Base-by-base conservation (phyloP, 1,284 basidiomycete species). In the Omphalotus olearius region DNA sequence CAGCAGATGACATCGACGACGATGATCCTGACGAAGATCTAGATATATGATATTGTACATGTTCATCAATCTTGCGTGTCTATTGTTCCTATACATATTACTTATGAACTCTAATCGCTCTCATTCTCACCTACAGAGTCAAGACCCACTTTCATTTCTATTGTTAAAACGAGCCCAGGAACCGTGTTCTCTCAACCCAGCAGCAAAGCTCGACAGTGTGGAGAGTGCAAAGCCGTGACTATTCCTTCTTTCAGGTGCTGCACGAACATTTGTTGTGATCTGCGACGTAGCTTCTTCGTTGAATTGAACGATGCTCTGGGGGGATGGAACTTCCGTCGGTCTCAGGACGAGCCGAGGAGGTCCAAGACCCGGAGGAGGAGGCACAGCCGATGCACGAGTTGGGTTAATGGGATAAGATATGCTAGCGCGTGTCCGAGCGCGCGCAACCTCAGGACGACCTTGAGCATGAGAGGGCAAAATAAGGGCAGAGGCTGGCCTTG, bases 21-120 rank as follows among this genome's bases (percentile, higher is more conserved):
- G 91, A 93, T 50, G 91, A 93, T 70, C 91, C 91, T 17, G 91
- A 93, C 60, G 91, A 93, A 62, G 91, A 93, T 65, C 68, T 93
- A 53, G 88, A 93, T 63, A 84, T 93, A 52, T 92, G 71, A 67
- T 41, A n/a, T 30, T 18, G 33, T 14, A n/a, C 40, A 18, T 23
- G 3, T 23, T 23, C 3, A 3, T 5, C 23, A 23, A 23, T 23
- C 23, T 23, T 23, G 23, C 5, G 23, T 23, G 23, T 23, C 23
- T n/a, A 23, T 23, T 23, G 23, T 23, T 42, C 6, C 13, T 44
- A 30, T 18, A 41, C 33, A 30, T 17, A 17, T 25, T 23, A 23
- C 23, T 23, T 23, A 23, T 23, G 23, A 23, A 23, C 23, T 5
- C 23, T 23, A n/a, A n/a, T n/a, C n/a, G n/a, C n/a, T n/a, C n/a